Conservation (phyloP, 805 yeast species). For the Metschnikowia aberdeeniae region DNA sequence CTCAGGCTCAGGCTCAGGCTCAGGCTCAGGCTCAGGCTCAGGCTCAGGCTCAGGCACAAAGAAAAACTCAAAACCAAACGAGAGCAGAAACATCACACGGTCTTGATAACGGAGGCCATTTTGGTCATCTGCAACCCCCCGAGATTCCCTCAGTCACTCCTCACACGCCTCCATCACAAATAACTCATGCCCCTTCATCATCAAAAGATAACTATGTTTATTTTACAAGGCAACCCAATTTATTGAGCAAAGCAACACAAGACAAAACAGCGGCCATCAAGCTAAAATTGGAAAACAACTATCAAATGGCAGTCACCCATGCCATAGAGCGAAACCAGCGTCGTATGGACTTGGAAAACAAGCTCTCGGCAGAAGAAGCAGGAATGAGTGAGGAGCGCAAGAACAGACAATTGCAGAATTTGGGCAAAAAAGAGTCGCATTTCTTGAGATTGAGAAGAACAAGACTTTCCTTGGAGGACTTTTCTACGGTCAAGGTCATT, state of each 20-base stretch:
- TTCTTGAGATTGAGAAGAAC: slow-evolving; percentile 83
- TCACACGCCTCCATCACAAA: slow-evolving; percentile 12
- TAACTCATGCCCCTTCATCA: not conserved
- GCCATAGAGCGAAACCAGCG: slow-evolving; percentile 96
- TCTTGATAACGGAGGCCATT: not conserved
- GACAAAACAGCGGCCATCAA: slow-evolving; percentile 84
- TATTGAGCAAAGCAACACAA: slow-evolving; percentile 66
- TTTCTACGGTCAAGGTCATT: slow-evolving; percentile 79
- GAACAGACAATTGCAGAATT: slow-evolving; percentile 70
- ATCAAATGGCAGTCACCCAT: slow-evolving; percentile 79
- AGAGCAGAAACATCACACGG: too few species aligned
- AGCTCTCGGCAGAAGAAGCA: slow-evolving; percentile 59
- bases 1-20: too few species aligned
- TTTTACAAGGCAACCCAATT: slow-evolving; percentile 80
- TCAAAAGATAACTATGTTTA: slow-evolving; percentile 38
- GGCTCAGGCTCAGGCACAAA: too few species aligned
- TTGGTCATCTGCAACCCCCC: not conserved
- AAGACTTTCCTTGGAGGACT: slow-evolving; percentile 75
- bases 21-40: too few species aligned
- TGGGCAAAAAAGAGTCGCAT: slow-evolving; percentile 87
- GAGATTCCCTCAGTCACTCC: slow-evolving; percentile 5
- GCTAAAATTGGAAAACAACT: slow-evolving; percentile 76
- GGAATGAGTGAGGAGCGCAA: slow-evolving; percentile 73
- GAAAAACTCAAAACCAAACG: too few species aligned
- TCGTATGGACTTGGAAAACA: slow-evolving; percentile 77